Base-by-base conservation (phyloP, 2,329 filamentous ascomycete species). In the Fusarium stilboides region DNA sequence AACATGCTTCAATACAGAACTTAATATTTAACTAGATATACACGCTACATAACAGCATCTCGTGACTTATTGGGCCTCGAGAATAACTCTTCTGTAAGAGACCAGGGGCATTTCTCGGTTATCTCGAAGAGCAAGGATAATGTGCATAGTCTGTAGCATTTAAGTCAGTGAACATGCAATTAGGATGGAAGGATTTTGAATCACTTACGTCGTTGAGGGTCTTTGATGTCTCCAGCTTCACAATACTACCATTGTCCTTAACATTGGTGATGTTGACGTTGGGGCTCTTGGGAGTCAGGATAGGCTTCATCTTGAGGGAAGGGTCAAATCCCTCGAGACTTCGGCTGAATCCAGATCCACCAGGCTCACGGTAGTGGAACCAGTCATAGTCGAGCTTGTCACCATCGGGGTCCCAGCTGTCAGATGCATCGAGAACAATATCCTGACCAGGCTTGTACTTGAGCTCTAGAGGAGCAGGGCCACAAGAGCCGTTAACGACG, bases 301-400 rank as follows among this genome's bases (percentile, higher is more conserved):
- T 5, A 0, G 62, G 62, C 0, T 60, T 31, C 62, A 65, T 65
- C 8, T 33, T 59, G 0, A 60, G 14, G 3, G 60, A n/a, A 0
- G 60, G 60, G 2, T 65, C 40, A 6, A 65, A 65, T 0, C 62
- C 62, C 15, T 65, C 62, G 0, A 65, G 4, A 0, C 62, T 61
- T 39, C 60, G 24, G 13, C 20, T 14, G 5, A 15, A 42, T 5
- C 59, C 61, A 10, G 37, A 65, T 2, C 15, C 46, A 5, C 62
- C 60, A 5, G 63, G 62, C 2, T 56, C 65, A 0, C 43, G 19
- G 20, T 69, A 65, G 10, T 52, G 52, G 7, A 51, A 61, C 59
- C 54, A 53, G 7, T 61, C 52, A 1, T 56, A 61, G 3, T 17
- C 42, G 1, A 68, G 40, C 2, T 28, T 22, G 14, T 57, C 62